These are phyloP conservation scores for Bipolaris gigantea DNA, from an alignment of 2,329 filamentous ascomycete species.

Conservation along the genomic window DNA sequence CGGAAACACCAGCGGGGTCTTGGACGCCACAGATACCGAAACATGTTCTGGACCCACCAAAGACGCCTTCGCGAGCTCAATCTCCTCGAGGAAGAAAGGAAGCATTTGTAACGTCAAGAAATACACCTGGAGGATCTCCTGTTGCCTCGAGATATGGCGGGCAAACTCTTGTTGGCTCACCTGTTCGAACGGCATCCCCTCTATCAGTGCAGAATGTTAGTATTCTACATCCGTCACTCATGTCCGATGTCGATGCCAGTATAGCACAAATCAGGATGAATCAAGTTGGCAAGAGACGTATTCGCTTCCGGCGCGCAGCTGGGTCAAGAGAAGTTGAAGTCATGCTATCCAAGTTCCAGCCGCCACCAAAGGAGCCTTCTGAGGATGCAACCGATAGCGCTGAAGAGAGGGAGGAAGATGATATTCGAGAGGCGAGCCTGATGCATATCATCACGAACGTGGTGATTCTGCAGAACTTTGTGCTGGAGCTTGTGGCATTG, in stretches of 20 bases:
- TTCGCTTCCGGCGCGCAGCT: slow-evolving; percentile 37
- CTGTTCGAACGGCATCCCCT: slow-evolving; percentile 34
- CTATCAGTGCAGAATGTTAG: slow-evolving; percentile 30
- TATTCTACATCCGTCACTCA: slow-evolving; percentile 39
- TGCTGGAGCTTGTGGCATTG: slow-evolving; percentile 53
- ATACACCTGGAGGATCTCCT: slow-evolving; percentile 7
- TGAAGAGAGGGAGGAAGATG: slow-evolving; percentile 26
- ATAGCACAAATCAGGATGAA: slow-evolving; percentile 35
- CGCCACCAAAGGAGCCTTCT: slow-evolving; percentile 34
- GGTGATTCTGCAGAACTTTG: slow-evolving; percentile 55
- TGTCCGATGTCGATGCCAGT: slow-evolving; percentile 41
- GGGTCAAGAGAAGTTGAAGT: slow-evolving; percentile 35
- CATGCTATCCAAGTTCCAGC: slow-evolving; percentile 41
- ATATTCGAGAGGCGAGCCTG: slow-evolving; percentile 48
- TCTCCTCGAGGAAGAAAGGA: slow-evolving; percentile 45
- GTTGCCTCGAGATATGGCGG: slow-evolving; percentile 24
- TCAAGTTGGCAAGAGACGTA: slow-evolving; percentile 40
- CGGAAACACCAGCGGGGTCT: slow-evolving; percentile 33
- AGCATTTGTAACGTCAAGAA: slow-evolving; percentile 24
- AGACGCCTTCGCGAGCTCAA: slow-evolving; percentile 37
- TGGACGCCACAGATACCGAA: slow-evolving; percentile 45
- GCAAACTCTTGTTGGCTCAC: slow-evolving; percentile 33
- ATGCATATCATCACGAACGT: slow-evolving; percentile 56
- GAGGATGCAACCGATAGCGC: slow-evolving; percentile 21
- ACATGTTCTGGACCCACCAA: slow-evolving; percentile 36